Evolutionary conservation across 768 basidiomycete genomes (phyloP).

Genomic region (Calocera cornea): DNA sequence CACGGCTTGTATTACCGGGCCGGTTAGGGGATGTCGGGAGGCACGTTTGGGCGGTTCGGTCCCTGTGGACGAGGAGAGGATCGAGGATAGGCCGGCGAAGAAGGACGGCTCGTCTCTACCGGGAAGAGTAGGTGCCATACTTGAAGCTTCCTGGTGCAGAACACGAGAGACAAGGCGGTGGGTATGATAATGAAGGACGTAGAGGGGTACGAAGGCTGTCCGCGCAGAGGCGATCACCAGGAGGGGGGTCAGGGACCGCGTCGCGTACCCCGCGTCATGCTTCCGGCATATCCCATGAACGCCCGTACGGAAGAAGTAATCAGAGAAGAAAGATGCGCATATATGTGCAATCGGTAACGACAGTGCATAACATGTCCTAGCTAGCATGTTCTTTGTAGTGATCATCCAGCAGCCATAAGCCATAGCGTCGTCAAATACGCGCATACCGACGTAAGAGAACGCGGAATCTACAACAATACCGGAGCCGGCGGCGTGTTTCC

Average conservation of each 20-base stretch:
- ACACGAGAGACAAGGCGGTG: too few species aligned
- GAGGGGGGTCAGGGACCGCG: too few species aligned
- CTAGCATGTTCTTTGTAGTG: neutral
- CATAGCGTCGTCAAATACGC: neutral
- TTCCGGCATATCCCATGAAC: too few species aligned
- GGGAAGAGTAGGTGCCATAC: too few species aligned
- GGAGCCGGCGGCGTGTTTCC: neutral
- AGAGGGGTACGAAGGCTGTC: too few species aligned
- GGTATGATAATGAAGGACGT: too few species aligned
- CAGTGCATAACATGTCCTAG: slow-evolving; percentile 6
- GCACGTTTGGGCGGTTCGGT: neutral
- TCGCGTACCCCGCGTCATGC: too few species aligned
- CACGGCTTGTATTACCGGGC: neutral
- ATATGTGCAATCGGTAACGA: neutral
- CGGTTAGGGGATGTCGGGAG: neutral
- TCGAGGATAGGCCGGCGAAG: neutral
- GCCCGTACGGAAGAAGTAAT: too few species aligned
- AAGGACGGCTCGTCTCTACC: neutral
- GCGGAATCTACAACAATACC: neutral
- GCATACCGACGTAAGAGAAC: neutral
- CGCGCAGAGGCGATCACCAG: too few species aligned
- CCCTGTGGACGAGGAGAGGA: neutral
- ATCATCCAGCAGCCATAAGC: neutral
- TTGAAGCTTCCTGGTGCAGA: too few species aligned
- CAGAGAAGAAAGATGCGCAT: neutral